phyloP scores from a whole-genome alignment of 106 monocot genomes.

The Dioscorea zingiberensis region DNA sequence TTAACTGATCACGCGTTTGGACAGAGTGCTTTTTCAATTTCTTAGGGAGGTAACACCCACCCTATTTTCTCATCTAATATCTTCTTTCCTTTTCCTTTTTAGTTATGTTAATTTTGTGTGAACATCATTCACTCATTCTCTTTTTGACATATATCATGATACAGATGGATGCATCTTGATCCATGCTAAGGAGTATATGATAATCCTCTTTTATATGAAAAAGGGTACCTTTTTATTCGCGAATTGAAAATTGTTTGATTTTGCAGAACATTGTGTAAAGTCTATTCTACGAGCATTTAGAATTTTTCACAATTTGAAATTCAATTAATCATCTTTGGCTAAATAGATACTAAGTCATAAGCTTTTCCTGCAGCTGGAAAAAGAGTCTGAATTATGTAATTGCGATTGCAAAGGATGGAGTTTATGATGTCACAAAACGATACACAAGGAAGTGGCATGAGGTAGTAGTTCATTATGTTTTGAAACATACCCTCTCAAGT shows the following conservation, averaged over 20 bases:
- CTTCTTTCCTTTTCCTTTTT: slow-evolving; percentile 2
- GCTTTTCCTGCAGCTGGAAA: slow-evolving; percentile 61
- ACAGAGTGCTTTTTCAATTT: slow-evolving; percentile 79
- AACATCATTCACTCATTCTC: too few relatives aligned
- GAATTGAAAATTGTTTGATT: slow-evolving; percentile 1
- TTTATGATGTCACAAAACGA: slow-evolving; percentile 85
- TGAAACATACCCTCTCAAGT: not conserved
- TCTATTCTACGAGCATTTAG: not conserved
- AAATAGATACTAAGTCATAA: not conserved
- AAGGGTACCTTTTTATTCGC: slow-evolving; percentile 49
- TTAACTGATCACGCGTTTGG: slow-evolving; percentile 97
- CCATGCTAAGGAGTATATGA: slow-evolving; percentile 93
- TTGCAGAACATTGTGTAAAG: not conserved
- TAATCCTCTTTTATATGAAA: slow-evolving; percentile 88
- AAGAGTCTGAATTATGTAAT: slow-evolving; percentile 87
- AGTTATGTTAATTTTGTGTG: too few relatives aligned
- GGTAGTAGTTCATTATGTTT: slow-evolving; percentile 25
- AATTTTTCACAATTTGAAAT: too few relatives aligned
- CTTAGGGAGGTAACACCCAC: slow-evolving; percentile 64
- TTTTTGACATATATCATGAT: slow-evolving; percentile 2
- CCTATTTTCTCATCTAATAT: not conserved
- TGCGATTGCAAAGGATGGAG: slow-evolving; percentile 81
- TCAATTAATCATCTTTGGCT: too few relatives aligned
- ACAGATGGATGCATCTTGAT: slow-evolving; percentile 99
- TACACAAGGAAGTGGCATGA: slow-evolving; percentile 93